Percentiles rank a stretch among this genome's conserved stretches.
phyloP scores from a whole-genome alignment of 495 filamentous ascomycete species.

The Aspergillus haitiensis region DNA sequence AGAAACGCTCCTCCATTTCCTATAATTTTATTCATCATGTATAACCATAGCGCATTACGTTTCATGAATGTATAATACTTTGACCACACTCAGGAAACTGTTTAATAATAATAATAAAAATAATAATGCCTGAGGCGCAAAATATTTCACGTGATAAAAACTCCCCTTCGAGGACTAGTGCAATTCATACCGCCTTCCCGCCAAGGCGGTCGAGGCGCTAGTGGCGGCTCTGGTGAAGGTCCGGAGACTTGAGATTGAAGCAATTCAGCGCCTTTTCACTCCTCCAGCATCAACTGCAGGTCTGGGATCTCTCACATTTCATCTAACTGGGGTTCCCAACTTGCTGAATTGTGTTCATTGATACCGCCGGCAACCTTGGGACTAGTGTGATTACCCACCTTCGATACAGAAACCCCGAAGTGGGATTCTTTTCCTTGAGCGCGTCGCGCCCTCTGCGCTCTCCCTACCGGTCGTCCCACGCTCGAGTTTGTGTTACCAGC shows the following conservation, averaged over 20 bases:
- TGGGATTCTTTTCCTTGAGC: slow-evolving; percentile 26
- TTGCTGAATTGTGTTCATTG: slow-evolving; percentile 9
- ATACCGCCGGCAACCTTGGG: not conserved
- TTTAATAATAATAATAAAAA: not conserved
- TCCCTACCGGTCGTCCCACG: slow-evolving; percentile 11
- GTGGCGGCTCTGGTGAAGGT: slow-evolving; percentile 31
- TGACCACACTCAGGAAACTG: not conserved
- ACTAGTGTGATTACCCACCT: slow-evolving; percentile 5
- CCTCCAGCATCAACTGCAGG: slow-evolving; percentile 25
- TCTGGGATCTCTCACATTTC: slow-evolving; percentile 25
- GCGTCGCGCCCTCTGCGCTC: slow-evolving; percentile 40
- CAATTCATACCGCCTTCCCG: slow-evolving; percentile 5
- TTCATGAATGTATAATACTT: slow-evolving; percentile 3
- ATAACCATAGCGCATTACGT: not conserved
- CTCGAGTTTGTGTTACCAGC: slow-evolving; percentile 12
- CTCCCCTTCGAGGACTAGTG: slow-evolving; percentile 1
- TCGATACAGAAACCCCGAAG: slow-evolving; percentile 19
- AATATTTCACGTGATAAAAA: slow-evolving; percentile 15
- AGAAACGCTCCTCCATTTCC: slow-evolving; percentile 60
- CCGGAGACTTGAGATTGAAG: slow-evolving; percentile 18
- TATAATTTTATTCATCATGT: slow-evolving; percentile 33
- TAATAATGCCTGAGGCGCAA: slow-evolving; percentile 2
- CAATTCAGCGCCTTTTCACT: slow-evolving; percentile 19
- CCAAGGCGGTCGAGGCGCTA: slow-evolving; percentile 26
- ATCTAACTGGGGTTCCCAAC: slow-evolving; percentile 26